Conservation (phyloP, 306 rosid genomes). For the Morella rubra region DNA sequence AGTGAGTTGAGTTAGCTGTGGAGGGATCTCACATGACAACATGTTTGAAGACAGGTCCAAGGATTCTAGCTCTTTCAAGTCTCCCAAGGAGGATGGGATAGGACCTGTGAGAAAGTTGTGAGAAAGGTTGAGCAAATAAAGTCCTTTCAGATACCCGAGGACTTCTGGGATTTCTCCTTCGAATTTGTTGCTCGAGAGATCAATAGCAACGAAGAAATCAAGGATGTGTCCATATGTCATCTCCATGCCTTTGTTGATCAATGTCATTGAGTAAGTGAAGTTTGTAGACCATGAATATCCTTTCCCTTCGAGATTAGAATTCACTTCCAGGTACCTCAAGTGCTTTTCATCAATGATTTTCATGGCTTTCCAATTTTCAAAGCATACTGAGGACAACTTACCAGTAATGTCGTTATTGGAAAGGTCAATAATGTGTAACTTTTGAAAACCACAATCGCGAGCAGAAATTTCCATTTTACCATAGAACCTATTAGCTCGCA, state of each 20-base stretch:
- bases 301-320: rapidly evolving
- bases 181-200: not conserved
- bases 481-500: not conserved
- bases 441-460: not conserved
- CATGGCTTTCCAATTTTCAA: not conserved
- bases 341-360: not conserved
- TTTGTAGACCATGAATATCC: rapidly evolving
- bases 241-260: not conserved
- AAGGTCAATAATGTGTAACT: not conserved
- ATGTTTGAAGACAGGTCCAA: conserved; percentile 19
- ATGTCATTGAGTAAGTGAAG: not conserved
- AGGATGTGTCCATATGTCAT: not conserved
- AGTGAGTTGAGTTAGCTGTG: not conserved
- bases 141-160: not conserved
- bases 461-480: not conserved
- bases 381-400: not conserved
- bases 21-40: conserved; percentile 23
- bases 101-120: not conserved
- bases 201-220: not conserved
- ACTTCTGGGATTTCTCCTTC: not conserved
- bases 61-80: conserved; percentile 12
- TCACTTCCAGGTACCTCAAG: no score
- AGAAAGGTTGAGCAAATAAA: not conserved
- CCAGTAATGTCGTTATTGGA: not conserved
- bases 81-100: conserved; percentile 11